Evolutionary conservation across 2,329 filamentous ascomycete species (phyloP).

Genomic region (Aspergillus fructus): DNA sequence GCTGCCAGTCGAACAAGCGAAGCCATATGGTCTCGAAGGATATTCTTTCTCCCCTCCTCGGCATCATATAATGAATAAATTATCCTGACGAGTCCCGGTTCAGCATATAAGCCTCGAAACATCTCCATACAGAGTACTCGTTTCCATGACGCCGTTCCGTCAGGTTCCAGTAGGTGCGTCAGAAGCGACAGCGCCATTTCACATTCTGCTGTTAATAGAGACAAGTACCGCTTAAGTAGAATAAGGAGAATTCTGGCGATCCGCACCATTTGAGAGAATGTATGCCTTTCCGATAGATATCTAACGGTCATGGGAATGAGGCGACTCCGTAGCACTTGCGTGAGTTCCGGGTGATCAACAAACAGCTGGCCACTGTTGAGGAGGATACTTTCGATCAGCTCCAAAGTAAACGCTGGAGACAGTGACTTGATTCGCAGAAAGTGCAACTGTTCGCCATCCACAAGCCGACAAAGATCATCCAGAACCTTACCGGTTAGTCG

Average conservation of each 20-base stretch:
- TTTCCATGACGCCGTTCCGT: constrained; percentile 77
- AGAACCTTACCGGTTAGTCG: constrained; percentile 60
- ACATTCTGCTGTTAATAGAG: constrained; percentile 72
- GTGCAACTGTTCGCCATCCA: constrained; percentile 78
- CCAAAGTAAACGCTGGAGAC: constrained; percentile 79
- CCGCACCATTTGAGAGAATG: constrained; percentile 79
- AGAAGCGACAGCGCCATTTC: constrained; percentile 78
- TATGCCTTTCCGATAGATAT: constrained; percentile 72
- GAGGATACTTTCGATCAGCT: constrained; percentile 87
- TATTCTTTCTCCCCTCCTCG: constrained; percentile 67
- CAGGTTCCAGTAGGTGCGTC: constrained; percentile 84
- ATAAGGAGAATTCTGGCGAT: constrained; percentile 81
- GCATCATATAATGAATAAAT: constrained; percentile 81
- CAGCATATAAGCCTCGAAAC: constrained; percentile 79
- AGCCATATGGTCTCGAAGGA: constrained; percentile 79
- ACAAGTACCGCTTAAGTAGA: constrained; percentile 74
- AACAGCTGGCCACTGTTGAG: constrained; percentile 83
- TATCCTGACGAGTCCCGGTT: constrained; percentile 72
- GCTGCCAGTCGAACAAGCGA: constrained; percentile 90
- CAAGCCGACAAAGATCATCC: constrained; percentile 83
- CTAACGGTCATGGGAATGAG: constrained; percentile 82
- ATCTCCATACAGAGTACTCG: constrained; percentile 88
- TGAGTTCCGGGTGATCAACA: constrained; percentile 73
- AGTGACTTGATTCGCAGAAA: constrained; percentile 78
- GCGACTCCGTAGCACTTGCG: constrained; percentile 70